Conservation (phyloP, 257 asterid species). For the Eustoma russellianum region DNA sequence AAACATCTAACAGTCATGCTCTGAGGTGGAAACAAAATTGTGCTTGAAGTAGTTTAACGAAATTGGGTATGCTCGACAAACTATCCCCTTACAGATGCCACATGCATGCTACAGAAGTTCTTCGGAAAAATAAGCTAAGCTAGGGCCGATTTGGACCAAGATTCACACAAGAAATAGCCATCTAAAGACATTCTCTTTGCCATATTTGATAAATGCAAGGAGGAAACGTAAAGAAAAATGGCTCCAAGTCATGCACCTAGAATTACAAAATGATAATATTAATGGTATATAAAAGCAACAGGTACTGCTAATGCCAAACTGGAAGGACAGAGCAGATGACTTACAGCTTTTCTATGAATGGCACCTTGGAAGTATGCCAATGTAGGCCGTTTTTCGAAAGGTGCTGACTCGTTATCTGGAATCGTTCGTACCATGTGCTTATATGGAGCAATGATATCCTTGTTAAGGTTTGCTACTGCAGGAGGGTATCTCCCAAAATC, state of each 20-base stretch:
- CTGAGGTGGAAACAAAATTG: too few species aligned
- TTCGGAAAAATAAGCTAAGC: too few species aligned
- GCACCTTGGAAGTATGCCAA: slow-evolving; percentile 78
- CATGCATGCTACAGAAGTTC: too few species aligned
- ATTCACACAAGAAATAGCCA: too few species aligned
- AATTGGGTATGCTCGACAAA: too few species aligned
- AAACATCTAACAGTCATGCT: too few species aligned
- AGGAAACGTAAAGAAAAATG: not conserved
- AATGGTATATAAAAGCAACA: too few species aligned
- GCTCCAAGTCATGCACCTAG: not conserved
- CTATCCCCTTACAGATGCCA: too few species aligned
- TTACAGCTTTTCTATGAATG: slow-evolving; percentile 71
- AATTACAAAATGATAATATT: not conserved
- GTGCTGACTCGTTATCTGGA: slow-evolving; percentile 23
- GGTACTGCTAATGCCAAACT: not conserved
- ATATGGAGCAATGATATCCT: slow-evolving; percentile 86
- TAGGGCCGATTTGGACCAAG: too few species aligned
- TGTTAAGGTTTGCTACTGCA: slow-evolving; percentile 48
- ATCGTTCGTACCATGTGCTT: slow-evolving; percentile 66
- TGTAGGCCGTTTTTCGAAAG: slow-evolving; percentile 38
- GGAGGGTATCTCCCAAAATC: slow-evolving; percentile 67
- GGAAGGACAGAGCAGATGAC: slow-evolving; percentile 15
- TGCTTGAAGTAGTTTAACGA: too few species aligned
- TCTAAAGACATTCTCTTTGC: too few species aligned
- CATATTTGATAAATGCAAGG: not conserved